Evolutionary conservation across 2,329 filamentous ascomycete species (phyloP).

Genomic region (Diplodia sapinea): DNA sequence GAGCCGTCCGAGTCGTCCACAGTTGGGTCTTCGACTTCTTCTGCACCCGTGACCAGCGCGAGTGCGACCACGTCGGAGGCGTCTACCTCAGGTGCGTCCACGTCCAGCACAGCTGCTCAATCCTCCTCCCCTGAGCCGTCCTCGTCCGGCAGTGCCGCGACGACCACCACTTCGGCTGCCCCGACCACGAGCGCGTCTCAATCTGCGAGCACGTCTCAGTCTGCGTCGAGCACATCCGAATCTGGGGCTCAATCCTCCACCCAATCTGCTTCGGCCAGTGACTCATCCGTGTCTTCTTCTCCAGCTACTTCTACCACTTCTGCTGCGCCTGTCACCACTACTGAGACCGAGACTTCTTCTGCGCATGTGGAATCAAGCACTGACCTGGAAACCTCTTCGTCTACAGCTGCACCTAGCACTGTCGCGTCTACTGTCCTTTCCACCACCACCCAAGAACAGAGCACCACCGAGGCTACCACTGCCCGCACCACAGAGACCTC

Average conservation of each 20-base stretch:
- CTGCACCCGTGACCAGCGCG: constrained; percentile 24
- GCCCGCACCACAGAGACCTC: constrained; percentile 5
- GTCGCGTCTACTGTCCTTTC: constrained; percentile 16
- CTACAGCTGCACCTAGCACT: constrained; percentile 28
- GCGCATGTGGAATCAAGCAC: constrained; percentile 24
- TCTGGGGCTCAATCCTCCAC: constrained; percentile 30
- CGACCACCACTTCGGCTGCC: constrained; percentile 23
- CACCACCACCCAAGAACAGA: constrained; percentile 16
- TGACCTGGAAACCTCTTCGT: constrained; percentile 11
- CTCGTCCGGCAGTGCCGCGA: constrained; percentile 12
- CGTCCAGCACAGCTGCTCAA: constrained; percentile 24
- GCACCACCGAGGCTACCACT: constrained; percentile 22
- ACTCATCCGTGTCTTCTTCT: constrained; percentile 30
- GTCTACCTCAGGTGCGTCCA: constrained; percentile 31
- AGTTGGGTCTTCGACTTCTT: constrained; percentile 13
- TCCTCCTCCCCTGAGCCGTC: constrained; percentile 22
- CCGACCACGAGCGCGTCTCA: constrained; percentile 12
- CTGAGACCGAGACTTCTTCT: constrained; percentile 32
- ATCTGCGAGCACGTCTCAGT: constrained; percentile 24
- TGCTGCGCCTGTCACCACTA: constrained; percentile 38
- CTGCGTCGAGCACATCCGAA: constrained; percentile 29
- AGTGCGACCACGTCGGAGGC: constrained; percentile 18
- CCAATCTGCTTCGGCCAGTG: constrained; percentile 19
- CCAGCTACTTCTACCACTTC: constrained; percentile 34
- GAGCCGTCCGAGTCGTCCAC: constrained; percentile 18